Base-by-base conservation (phyloP, 2,329 filamentous ascomycete genomes). In the Aspergillus puulaauensis region DNA sequence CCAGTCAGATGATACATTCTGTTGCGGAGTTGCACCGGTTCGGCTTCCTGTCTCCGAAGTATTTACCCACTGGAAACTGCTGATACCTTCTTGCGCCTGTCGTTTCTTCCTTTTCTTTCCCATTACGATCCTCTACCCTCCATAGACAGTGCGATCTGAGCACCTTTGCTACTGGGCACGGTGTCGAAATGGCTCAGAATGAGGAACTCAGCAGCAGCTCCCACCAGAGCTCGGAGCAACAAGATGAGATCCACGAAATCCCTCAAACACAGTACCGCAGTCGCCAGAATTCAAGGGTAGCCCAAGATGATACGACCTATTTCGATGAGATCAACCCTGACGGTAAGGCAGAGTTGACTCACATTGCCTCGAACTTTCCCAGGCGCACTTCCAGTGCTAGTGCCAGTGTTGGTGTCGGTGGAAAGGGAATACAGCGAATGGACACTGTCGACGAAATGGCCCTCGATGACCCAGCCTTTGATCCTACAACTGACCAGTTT, bases 401-500 rank as follows among this genome's bases (percentile, higher is more conserved):
- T 31, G 27, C 27, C 9, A 11, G 27, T 31, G 27, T 31, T 9
- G 27, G 27, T 31, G 27, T 61, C 19, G 60, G 53, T n/a, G 62
- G 60, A 21, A 56, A 62, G 54, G 55, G 47, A 23, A 61, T 71
- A 7, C 60, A 70, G 49, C 64, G 68, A 14, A 69, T 60, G 49
- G 73, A 75, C 54, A 75, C 72, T 1, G 37, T 74, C n/a, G 68
- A 70, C 39, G 76, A 75, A 3, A 60, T 82, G 7, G 70, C 75
- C 21, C 52, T 77, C 19, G 77, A 72, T 3, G 79, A 84, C 63
- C 75, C 81, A 2, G 72, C 76, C 0, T 71, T 86, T n/a, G 81
- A 86, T 63, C 83, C 83, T 1, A 73, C 66, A 7, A 80, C 73
- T 35, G 75, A 78, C 1, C 69, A 78, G n/a, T 84, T 85, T 63